Conservation (phyloP, 306 rosid genomes). For the Delonix regia region DNA sequence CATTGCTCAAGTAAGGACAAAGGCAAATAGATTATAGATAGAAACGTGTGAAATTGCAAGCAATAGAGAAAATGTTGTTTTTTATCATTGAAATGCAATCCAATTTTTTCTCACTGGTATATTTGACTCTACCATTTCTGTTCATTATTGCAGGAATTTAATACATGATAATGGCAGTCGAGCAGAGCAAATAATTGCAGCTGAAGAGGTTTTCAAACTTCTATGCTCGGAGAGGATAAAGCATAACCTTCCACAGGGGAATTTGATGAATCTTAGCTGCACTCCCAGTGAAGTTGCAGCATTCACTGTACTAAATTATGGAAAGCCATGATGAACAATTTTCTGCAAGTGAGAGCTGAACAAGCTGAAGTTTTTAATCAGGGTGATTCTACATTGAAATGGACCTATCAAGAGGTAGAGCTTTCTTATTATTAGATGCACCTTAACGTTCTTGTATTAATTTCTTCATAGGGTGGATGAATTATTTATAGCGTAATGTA, state of each 20-base stretch:
- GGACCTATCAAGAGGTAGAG: neutral
- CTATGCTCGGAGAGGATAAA: slow-evolving; percentile 45
- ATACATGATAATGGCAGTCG: slow-evolving; percentile 48
- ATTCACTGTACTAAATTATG: slow-evolving; percentile 55
- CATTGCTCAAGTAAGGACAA: slow-evolving; percentile 53
- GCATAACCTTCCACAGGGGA: slow-evolving; percentile 30
- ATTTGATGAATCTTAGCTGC: slow-evolving; percentile 30
- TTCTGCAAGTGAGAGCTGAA: neutral
- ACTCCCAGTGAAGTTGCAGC: slow-evolving; percentile 83
- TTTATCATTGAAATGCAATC: neutral
- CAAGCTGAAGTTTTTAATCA: neutral
- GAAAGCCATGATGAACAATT: slow-evolving; percentile 33
- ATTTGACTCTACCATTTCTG: slow-evolving; percentile 14
- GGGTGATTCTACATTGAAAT: neutral
- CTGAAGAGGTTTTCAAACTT: slow-evolving; percentile 62
- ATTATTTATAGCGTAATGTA: too few relatives aligned
- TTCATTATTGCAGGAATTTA: slow-evolving; percentile 55
- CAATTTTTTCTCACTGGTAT: neutral
- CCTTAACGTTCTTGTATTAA: too few relatives aligned
- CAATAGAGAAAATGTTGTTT: neutral
- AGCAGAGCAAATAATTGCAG: slow-evolving; percentile 68
- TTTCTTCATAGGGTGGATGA: too few relatives aligned
- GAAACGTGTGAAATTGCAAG: slow-evolving; percentile 12
- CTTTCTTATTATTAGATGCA: too few relatives aligned
- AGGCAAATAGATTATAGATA: neutral